Percentiles rank a stretch among this genome's conserved stretches.
phyloP scores from a whole-genome alignment of 129 eudicot species.

The Artemisia annua region DNA sequence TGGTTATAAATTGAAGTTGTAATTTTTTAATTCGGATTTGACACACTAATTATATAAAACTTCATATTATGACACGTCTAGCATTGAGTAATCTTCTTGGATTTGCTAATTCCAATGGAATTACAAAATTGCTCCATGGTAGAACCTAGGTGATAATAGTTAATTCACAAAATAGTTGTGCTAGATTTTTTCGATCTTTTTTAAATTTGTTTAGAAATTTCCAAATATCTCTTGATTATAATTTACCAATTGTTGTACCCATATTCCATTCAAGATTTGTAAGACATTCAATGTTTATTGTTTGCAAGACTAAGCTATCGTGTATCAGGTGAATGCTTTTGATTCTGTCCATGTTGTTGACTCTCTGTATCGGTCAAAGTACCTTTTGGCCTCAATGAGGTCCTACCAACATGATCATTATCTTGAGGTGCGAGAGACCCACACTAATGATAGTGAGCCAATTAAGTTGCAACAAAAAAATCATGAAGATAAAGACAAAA shows the following conservation, averaged over 20 bases:
- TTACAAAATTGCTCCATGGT: neutral
- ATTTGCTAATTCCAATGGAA: slow-evolving; percentile 1
- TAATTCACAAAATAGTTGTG: neutral
- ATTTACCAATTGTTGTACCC: too few relatives aligned
- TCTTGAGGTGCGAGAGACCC: slow-evolving; percentile 13
- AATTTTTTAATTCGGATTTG: too few relatives aligned
- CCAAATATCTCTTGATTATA: too few relatives aligned
- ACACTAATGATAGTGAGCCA: slow-evolving; percentile 26
- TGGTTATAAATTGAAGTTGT: too few relatives aligned
- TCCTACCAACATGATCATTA: slow-evolving; percentile 36
- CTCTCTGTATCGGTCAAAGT: slow-evolving; percentile 76
- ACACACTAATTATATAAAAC: too few relatives aligned
- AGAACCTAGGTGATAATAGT: neutral
- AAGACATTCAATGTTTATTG: too few relatives aligned
- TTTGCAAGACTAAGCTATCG: too few relatives aligned
- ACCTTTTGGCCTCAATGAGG: slow-evolving; percentile 60
- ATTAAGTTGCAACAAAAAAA: slow-evolving; percentile 28
- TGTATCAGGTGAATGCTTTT: slow-evolving; percentile 63
- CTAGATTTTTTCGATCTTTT: neutral
- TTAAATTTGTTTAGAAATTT: too few relatives aligned
- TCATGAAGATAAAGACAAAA: slow-evolving; percentile 22
- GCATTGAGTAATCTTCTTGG: neutral
- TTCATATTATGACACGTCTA: too few relatives aligned
- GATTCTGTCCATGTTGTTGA: slow-evolving; percentile 74
- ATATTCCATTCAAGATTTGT: too few relatives aligned